phyloP scores from a whole-genome alignment of 768 basidiomycete species.

The Megacollybia marginata region DNA sequence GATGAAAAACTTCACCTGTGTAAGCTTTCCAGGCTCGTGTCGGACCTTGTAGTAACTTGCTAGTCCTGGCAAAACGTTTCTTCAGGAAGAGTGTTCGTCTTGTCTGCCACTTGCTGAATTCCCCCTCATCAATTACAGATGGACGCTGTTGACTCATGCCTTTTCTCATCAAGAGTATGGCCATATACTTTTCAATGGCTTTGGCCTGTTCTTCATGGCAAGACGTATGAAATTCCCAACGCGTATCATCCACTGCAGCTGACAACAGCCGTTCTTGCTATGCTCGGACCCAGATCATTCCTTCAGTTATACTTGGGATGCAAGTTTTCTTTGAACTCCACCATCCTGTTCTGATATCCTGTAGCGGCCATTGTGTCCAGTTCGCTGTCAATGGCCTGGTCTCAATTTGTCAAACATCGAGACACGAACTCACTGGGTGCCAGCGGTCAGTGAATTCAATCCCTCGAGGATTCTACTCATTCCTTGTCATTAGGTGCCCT shows the following conservation, averaged over 20 bases:
- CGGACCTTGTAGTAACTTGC: no score
- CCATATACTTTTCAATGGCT: constrained; percentile 72
- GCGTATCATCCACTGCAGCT: no score
- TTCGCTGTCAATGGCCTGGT: constrained; percentile 43
- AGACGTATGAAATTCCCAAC: constrained; percentile 30
- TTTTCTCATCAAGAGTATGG: constrained; percentile 61
- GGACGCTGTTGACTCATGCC: constrained; percentile 62
- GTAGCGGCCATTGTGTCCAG: constrained; percentile 47
- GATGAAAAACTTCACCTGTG: constrained; percentile 50
- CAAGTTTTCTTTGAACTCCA: constrained; percentile 19
- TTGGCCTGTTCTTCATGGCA: constrained; percentile 75
- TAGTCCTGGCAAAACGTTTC: constrained; percentile 49
- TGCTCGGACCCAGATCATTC: constrained; percentile 63
- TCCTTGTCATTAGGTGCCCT: constrained; percentile 46
- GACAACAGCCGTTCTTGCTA: constrained; percentile 22
- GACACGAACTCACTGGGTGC: constrained; percentile 53
- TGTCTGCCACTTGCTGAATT: not conserved
- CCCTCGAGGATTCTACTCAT: not conserved
- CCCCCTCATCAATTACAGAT: constrained; percentile 34
- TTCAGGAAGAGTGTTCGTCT: constrained; percentile 56
- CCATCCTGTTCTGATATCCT: constrained; percentile 2
- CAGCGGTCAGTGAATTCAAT: constrained; percentile 47
- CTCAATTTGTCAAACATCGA: constrained; percentile 25
- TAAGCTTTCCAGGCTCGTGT: constrained; percentile 2
- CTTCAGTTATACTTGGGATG: constrained; percentile 69